phyloP scores from a whole-genome alignment of 352 stramenopile species.

The Pythium phragmitis region DNA sequence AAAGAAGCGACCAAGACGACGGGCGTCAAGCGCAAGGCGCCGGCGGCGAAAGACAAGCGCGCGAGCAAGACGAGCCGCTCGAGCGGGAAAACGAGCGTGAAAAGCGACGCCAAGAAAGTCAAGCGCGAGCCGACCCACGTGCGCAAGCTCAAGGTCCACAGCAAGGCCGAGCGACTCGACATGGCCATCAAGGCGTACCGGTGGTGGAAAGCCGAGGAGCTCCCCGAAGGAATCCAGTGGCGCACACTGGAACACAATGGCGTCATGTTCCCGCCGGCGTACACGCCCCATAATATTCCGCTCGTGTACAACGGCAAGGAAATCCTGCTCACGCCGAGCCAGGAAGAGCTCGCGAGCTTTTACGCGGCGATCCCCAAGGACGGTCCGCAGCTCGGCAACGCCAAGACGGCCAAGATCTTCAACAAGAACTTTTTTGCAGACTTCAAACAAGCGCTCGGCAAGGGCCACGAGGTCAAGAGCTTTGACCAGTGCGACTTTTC shows the following conservation, averaged over 20 bases:
- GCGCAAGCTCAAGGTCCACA: constrained; percentile 92
- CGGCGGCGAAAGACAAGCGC: constrained; percentile 19
- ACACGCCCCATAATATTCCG: constrained; percentile 95
- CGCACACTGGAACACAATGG: constrained; percentile 99
- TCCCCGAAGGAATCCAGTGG: constrained; percentile 96
- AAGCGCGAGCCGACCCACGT: constrained; percentile 60
- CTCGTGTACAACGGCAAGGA: constrained; percentile 93
- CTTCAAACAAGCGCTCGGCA: constrained; percentile 91
- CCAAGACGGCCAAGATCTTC: constrained; percentile 97
- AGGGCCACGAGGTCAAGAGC: constrained; percentile 92
- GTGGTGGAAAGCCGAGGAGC: constrained; percentile 98
- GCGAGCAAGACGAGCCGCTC: constrained; percentile 30
- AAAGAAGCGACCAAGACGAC: constrained; percentile 28
- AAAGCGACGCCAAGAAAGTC: constrained; percentile 31
- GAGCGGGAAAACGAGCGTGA: constrained; percentile 42
- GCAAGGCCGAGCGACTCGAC: constrained; percentile 92
- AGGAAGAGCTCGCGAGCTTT: constrained; percentile 96
- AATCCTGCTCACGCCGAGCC: constrained; percentile 92
- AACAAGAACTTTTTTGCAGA: constrained; percentile 99
- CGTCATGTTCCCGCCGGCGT: constrained; percentile 96
- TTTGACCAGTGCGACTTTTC: constrained; percentile 99
- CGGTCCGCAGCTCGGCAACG: constrained; percentile 96
- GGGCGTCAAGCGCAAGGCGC: constrained; percentile 48
- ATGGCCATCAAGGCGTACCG: constrained; percentile 98
- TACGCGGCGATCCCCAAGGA: constrained; percentile 96